These are phyloP conservation scores for Tuber indicum DNA, from an alignment of 495 filamentous ascomycete genomes.

Conservation along the genomic window DNA sequence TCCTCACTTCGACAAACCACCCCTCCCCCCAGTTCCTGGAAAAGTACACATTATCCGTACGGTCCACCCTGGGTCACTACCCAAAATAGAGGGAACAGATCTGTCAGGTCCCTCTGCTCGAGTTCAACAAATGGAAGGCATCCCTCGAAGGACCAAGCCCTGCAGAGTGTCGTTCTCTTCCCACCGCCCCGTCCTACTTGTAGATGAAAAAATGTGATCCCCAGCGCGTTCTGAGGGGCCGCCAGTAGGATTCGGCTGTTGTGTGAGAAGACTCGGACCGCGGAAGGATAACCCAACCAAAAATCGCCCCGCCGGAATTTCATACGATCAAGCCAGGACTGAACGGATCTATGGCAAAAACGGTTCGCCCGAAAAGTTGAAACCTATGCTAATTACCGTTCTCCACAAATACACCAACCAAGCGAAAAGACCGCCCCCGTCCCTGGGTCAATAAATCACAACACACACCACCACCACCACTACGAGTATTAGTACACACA, in stretches of 20 bases:
- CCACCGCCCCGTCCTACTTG: too few species aligned
- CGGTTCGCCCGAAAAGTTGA: conserved; percentile 24
- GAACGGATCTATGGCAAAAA: conserved; percentile 18
- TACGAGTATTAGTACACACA: too few species aligned
- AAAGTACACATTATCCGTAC: conserved; percentile 20
- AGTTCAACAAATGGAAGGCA: conserved; percentile 21
- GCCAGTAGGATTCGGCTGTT: conserved; percentile 41
- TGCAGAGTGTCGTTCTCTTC: conserved; percentile 17
- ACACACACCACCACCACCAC: background rate
- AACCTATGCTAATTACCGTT: conserved; percentile 27
- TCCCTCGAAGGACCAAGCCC: conserved; percentile 6
- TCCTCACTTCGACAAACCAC: background rate
- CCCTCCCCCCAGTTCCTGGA: conserved; percentile 29
- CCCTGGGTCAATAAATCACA: background rate
- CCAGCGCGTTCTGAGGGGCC: too few species aligned
- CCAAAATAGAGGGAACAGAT: conserved; percentile 10
- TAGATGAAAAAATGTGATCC: conserved; percentile 43
- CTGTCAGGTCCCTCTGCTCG: conserved; percentile 16
- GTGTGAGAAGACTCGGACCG: conserved; percentile 27
- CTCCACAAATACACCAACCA: conserved; percentile 35
- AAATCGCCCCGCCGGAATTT: conserved; percentile 22
- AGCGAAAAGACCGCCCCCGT: conserved; percentile 17
- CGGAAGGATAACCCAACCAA: conserved; percentile 32
- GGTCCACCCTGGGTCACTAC: conserved; percentile 16
- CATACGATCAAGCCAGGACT: conserved; percentile 11